Percentiles rank a stretch among this genome's conserved stretches.
phyloP scores from a whole-genome alignment of 2,329 filamentous ascomycete genomes.

The Fusarium sp. region DNA sequence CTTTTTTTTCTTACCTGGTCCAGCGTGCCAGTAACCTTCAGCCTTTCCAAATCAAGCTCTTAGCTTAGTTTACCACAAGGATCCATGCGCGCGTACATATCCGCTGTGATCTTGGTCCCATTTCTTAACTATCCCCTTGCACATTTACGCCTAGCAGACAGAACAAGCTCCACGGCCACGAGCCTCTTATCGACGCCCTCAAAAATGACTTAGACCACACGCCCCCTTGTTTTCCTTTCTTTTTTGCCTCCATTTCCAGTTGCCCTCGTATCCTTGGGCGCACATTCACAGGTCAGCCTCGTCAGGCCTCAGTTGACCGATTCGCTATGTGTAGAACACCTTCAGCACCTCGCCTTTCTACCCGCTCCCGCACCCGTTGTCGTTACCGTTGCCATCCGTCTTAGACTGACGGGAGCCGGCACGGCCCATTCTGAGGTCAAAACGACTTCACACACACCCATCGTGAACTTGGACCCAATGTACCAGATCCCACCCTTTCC shows the following conservation, averaged over 20 bases:
- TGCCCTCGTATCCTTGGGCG: constrained; percentile 5
- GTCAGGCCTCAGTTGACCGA: constrained; percentile 16
- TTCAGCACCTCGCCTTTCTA: constrained; percentile 33
- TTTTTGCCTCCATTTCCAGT: neutral
- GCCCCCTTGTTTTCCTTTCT: constrained; percentile 10
- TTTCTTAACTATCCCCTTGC: constrained; percentile 34
- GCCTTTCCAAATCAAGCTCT: constrained; percentile 40
- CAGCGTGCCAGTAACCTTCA: constrained; percentile 29
- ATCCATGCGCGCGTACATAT: constrained; percentile 31
- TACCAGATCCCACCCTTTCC: constrained; percentile 41
- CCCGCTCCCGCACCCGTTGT: constrained; percentile 35
- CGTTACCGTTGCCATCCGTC: constrained; percentile 13
- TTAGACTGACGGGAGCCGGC: constrained; percentile 36
- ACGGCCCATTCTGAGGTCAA: constrained; percentile 37
- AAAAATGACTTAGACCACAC: constrained; percentile 5
- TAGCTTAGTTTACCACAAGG: constrained; percentile 27
- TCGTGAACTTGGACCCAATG: constrained; percentile 39
- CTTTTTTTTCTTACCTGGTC: constrained; percentile 9
- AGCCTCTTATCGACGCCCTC: constrained; percentile 22
- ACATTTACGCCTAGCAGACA: constrained; percentile 11
- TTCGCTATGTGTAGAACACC: constrained; percentile 1
- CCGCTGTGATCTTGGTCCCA: constrained; percentile 25
- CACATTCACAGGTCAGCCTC: constrained; percentile 12
- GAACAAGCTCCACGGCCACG: constrained; percentile 28
- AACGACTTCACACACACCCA: constrained; percentile 31